Evolutionary conservation across 306 rosid species (phyloP).

Genomic region (Sophora flavescens): DNA sequence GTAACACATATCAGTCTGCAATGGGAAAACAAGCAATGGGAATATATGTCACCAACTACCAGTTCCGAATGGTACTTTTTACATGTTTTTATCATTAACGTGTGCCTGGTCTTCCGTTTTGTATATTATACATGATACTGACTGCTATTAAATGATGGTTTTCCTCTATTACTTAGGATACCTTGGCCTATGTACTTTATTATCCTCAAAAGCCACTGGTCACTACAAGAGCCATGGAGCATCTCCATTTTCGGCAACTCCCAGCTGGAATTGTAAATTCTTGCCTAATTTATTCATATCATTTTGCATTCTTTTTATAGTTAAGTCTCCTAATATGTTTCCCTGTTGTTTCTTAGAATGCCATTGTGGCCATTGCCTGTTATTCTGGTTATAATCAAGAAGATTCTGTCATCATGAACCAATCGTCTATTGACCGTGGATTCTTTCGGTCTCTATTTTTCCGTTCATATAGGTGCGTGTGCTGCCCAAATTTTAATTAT

Average conservation of each 20-base stretch:
- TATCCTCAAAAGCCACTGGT: constrained; percentile 99
- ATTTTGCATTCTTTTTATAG: constrained; percentile 22
- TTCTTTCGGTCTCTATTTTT: constrained; percentile 95
- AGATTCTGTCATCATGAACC: constrained; percentile 99
- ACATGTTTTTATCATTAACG: constrained; percentile 23
- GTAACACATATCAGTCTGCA: constrained; percentile 97
- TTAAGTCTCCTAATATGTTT: constrained; percentile 27
- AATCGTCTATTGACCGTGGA: constrained; percentile 95
- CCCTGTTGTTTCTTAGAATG: constrained; percentile 65
- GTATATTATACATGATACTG: constrained; percentile 12
- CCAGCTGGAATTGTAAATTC: constrained; percentile 96
- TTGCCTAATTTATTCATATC: background rate
- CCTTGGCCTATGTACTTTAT: constrained; percentile 95
- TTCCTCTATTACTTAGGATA: constrained; percentile 65
- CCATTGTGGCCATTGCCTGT: constrained; percentile 96
- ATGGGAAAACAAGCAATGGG: constrained; percentile 99
- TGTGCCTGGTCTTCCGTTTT: background rate
- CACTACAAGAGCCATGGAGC: constrained; percentile 99
- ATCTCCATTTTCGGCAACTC: constrained; percentile 98
- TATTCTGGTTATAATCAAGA: constrained; percentile 99
- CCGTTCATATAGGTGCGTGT: constrained; percentile 87
- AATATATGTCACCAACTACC: constrained; percentile 96
- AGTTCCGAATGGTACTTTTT: constrained; percentile 90
- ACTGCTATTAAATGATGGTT: constrained; percentile 26
- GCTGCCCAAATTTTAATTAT: constrained; percentile 13